Base-by-base conservation (phyloP, 805 yeast genomes). In the Priceomyces medius region DNA sequence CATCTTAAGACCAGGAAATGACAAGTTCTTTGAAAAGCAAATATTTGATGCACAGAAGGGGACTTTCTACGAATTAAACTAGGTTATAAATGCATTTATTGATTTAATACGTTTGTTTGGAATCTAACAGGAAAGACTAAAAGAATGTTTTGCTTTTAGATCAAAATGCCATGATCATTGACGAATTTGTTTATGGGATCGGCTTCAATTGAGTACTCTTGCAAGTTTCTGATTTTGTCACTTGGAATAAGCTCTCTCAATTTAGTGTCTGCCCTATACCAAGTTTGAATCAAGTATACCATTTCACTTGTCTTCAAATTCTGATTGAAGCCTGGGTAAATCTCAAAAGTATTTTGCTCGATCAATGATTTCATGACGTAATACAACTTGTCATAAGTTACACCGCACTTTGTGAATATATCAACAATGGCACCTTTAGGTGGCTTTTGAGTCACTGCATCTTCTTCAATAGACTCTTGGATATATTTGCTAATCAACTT, bases 181-280 rank as follows among this genome's bases (percentile, higher is more conserved):
- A 60, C 55, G 48, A 53, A 56, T 20, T 50, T 45, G 31, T 51
- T 55, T 17, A 84, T 68, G 7, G 90, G 91, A 57, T 84, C 90
- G 4, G 50, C 64, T 8, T 73, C 77, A 32, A 75, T 50, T 7
- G 72, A 58, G 54, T 83, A 84, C 17, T 63, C 71, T 1, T 59
- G 54, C 54, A 82, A 55, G 23, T 63, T 61, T 10, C 64, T 59
- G 9, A 81, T 68, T 29, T 68, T 65, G 31, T 76, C 79, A 38
- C 60, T 60, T 1, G 78, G 54, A 31, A 83, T 71, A 12, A 76
- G 64, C 43, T 80, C 85, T 53, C 86, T 70, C 47, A 85, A 64
- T 51, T 73, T 77, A 52, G 81, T 76, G 51, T 85, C 91, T 26
- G 71, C 70, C 35, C 71, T 61, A 59, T 80, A 84, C 93, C 93